These are phyloP conservation scores for Massospora cicadina DNA, from an alignment of 371 early-diverging fungal genomes.

Conservation along the genomic window DNA sequence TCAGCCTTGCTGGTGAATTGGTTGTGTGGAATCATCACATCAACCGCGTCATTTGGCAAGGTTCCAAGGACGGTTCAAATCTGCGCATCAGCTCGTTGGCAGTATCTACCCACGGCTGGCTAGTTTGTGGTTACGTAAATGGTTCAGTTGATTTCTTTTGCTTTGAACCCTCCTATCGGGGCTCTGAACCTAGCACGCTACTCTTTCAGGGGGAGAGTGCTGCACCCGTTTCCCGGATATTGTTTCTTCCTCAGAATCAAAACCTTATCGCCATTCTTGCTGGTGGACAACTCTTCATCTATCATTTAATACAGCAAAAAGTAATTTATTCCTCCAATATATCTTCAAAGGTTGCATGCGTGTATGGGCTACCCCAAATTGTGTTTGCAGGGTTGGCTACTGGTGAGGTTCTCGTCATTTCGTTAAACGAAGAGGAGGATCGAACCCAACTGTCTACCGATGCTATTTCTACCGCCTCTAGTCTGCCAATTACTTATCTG, in stretches of 20 bases:
- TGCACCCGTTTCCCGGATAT: background rate
- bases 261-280: background rate
- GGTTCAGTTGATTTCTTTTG: background rate
- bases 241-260: background rate
- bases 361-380: background rate
- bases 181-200: background rate
- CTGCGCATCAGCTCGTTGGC: background rate
- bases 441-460: background rate
- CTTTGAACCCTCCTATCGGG: background rate
- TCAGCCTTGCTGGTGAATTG: background rate
- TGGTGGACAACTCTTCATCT: background rate
- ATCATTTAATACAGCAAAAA: background rate
- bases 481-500: background rate
- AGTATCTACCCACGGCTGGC: background rate
- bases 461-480: background rate
- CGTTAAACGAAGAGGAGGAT: background rate
- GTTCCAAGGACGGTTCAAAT: background rate
- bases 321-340: background rate
- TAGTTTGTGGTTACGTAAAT: background rate
- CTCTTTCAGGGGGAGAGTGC: background rate
- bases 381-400: background rate
- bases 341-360: background rate
- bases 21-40: constrained; percentile 2
- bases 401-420: background rate
- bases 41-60: background rate